phyloP scores from a whole-genome alignment of 1,284 basidiomycete species.

The Trametes sp. region DNA sequence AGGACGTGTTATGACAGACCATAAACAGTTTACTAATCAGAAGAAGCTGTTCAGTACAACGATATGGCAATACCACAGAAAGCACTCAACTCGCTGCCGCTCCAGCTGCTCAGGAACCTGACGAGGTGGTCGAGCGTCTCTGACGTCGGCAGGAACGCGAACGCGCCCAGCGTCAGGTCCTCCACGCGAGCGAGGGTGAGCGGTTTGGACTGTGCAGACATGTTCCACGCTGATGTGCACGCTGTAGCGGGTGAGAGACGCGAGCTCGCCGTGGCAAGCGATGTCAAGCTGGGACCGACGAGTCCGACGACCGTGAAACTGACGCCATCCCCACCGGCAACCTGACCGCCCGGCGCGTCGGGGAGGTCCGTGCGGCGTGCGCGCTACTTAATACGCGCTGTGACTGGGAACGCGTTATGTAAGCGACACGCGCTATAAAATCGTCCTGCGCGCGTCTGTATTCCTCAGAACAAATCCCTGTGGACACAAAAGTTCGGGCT shows the following conservation, averaged over 20 bases:
- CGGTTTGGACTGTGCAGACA: conserved; percentile 49
- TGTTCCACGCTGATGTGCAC: conserved; percentile 30
- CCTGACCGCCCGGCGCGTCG: conserved; percentile 14
- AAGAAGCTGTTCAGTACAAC: not conserved
- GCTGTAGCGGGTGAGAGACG: not conserved
- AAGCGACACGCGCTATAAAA: conserved; percentile 25
- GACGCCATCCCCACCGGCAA: conserved; percentile 20
- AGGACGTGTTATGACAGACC: conserved; percentile 48
- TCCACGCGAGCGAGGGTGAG: conserved; percentile 55
- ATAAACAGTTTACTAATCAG: conserved; percentile 73
- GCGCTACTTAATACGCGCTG: no score
- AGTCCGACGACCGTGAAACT: conserved; percentile 15
- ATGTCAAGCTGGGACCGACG: conserved; percentile 1
- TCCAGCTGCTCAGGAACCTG: conserved; percentile 79
- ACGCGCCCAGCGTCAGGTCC: conserved; percentile 69
- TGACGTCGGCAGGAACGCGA: conserved; percentile 62
- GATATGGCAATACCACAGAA: not conserved
- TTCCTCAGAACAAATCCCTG: conserved; percentile 65
- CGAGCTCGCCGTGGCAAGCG: not conserved
- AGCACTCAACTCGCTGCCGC: conserved; percentile 78
- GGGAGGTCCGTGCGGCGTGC: conserved; percentile 26
- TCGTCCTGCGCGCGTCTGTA: conserved; percentile 21
- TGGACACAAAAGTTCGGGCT: conserved; percentile 90
- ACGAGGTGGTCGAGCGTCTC: conserved; percentile 73
- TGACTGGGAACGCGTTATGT: conserved; percentile 37